Evolutionary conservation across 106 monocot genomes (phyloP).

Genomic region (Allium sativum): DNA sequence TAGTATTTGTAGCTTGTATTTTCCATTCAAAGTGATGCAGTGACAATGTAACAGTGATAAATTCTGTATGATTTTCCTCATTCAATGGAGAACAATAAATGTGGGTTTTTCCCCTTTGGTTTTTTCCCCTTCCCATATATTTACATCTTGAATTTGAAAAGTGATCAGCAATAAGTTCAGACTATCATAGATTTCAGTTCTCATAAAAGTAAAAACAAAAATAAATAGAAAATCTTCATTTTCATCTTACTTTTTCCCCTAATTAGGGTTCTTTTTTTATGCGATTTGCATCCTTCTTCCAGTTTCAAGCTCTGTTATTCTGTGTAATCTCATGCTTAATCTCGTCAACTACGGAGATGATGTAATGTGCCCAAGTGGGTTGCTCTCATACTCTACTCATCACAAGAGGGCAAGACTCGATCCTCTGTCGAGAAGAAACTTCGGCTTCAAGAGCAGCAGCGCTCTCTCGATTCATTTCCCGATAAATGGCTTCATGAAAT

Average conservation of each 20-base stretch:
- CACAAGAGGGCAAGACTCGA: constrained; percentile 8
- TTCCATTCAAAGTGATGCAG: too few relatives aligned
- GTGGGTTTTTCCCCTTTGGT: too few relatives aligned
- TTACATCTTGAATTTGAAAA: too few relatives aligned
- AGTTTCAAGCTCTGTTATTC: background rate
- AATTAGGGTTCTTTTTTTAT: constrained; percentile 6
- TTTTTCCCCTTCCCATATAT: too few relatives aligned
- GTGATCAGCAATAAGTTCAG: too few relatives aligned
- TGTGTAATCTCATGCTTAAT: constrained; percentile 2
- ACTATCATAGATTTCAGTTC: background rate
- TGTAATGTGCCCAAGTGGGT: constrained; percentile 5
- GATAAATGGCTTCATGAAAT: constrained; percentile 82
- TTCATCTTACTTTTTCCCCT: background rate
- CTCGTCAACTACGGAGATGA: constrained; percentile 10
- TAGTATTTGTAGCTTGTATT: too few relatives aligned
- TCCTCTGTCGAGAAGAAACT: background rate
- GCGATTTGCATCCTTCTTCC: background rate
- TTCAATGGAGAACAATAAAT: too few relatives aligned
- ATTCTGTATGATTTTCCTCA: too few relatives aligned
- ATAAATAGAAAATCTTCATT: background rate
- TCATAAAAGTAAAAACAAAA: background rate
- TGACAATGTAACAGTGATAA: too few relatives aligned
- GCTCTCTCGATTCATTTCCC: constrained; percentile 48
- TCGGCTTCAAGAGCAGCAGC: background rate
- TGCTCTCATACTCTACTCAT: constrained; percentile 3